phyloP scores from a whole-genome alignment of 257 asterid species.

The Nicotiana undulata region DNA sequence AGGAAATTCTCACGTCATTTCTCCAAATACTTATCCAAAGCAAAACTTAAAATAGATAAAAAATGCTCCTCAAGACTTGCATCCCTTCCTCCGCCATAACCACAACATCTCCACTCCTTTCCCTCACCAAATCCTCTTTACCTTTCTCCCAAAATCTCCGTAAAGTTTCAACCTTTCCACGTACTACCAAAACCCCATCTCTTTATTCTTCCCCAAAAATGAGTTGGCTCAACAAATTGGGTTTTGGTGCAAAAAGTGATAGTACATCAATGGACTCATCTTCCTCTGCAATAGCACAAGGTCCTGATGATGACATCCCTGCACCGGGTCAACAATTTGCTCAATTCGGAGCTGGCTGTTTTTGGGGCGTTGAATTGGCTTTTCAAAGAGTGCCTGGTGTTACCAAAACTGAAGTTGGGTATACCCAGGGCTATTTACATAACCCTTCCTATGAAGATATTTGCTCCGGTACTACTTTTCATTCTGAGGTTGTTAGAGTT shows the following conservation, averaged over 20 bases:
- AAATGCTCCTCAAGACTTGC: constrained; percentile 38
- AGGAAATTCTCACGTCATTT: background rate
- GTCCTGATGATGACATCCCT: constrained; percentile 70
- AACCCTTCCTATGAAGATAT: constrained; percentile 75
- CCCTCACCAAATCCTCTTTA: constrained; percentile 26
- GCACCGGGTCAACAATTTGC: constrained; percentile 73
- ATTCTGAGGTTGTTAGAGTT: constrained; percentile 82
- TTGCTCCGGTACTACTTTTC: constrained; percentile 70
- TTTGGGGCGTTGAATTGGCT: constrained; percentile 96
- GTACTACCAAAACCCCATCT: constrained; percentile 20
- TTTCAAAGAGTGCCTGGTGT: constrained; percentile 89
- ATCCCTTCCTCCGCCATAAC: constrained; percentile 30
- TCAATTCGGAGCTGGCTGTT: constrained; percentile 93
- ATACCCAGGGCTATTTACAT: constrained; percentile 58
- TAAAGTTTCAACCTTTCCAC: constrained; percentile 12
- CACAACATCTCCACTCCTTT: constrained; percentile 26
- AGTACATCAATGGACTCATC: constrained; percentile 41
- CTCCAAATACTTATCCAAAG: background rate
- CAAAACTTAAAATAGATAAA: background rate
- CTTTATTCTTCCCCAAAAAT: constrained; percentile 27
- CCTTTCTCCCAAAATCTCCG: constrained; percentile 30
- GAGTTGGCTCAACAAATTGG: constrained; percentile 77
- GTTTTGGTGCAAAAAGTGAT: constrained; percentile 53
- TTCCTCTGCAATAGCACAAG: constrained; percentile 51
- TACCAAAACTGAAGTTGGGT: constrained; percentile 79